Evolutionary conservation across 2,329 filamentous ascomycete species (phyloP), one percentile per base, ranked within the genome.

Genomic region (Aspergillus tubingensis): DNA sequence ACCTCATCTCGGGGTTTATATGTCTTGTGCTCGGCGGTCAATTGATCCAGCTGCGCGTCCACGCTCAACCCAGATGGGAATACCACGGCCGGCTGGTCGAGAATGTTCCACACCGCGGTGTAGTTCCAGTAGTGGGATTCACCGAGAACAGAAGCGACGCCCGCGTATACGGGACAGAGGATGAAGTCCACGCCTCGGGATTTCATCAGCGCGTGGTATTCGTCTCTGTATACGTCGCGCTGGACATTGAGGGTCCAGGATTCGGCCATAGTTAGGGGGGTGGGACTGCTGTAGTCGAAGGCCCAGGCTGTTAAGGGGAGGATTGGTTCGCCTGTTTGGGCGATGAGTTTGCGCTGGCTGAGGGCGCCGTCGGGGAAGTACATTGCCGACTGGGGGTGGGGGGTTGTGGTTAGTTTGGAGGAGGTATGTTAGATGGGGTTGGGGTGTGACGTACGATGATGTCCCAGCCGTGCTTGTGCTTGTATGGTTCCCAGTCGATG

Each of bases 291-390:
- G 25, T 72, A 73, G 8, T 60, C 51, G 44, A 75, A 68, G 8
- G 68, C 70, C 77, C 77, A 81, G 58, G 80, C 66, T 7, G 76
- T 83, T 2, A 84, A 70, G 0, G 77, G 70, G 10, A 77, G 76
- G n/a, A 77, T 63, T 0, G 82, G 81, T 63, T 84, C 82, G 8
- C 77, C 78, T 0, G 77, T 71, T 8, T 70, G 63, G 0, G 63
- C 62, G 30, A 83, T 70, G 17, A 72, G 65, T 2, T 67, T 68
- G 54, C 71, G 72, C 53, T 75, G 63, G 32, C 62, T 57, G 43
- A 61, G 63, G 2, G 74, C 79, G 13, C 77, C 79, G 25, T 82
- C 80, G 0, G 82, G 81, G 68, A 78, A 83, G 71, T 83, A 83
- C 11, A 81, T 76, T 63, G 51, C 72, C 63, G 63, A 81, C 77